phyloP scores from a whole-genome alignment of 2,329 filamentous ascomycete species.

The Pseudocercospora fijiensis region DNA sequence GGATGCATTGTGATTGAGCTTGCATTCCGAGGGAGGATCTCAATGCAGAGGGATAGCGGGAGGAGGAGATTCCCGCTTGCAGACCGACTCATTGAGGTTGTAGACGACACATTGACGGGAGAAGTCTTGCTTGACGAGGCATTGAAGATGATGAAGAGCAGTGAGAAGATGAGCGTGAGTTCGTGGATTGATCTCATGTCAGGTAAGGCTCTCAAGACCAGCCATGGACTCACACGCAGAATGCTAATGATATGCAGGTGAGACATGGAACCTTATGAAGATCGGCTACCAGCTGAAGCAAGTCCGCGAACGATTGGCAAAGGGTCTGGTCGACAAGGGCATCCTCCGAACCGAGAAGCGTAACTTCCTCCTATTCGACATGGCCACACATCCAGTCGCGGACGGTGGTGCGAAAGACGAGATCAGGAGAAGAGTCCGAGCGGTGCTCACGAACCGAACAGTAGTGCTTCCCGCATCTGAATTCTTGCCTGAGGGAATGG shows the following conservation, averaged over 20 bases:
- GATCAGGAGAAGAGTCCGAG: conserved; percentile 87
- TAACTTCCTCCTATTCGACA: conserved; percentile 99
- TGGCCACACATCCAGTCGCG: conserved; percentile 97
- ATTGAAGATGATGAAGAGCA: conserved; percentile 99
- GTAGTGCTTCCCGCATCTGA: conserved; percentile 83
- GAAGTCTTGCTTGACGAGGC: conserved; percentile 97
- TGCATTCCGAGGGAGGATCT: conserved; percentile 91
- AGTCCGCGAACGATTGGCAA: conserved; percentile 93
- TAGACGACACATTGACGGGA: conserved; percentile 93
- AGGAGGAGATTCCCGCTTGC: conserved; percentile 88
- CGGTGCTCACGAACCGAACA: conserved; percentile 88
- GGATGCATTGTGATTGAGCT: conserved; percentile 98
- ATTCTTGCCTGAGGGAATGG: conserved; percentile 89
- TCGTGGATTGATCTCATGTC: conserved; percentile 99
- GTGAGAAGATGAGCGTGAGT: conserved; percentile 99
- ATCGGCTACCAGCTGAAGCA: conserved; percentile 99
- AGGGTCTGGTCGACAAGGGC: conserved; percentile 97
- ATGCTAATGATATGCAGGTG: conserved; percentile 60
- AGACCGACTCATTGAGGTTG: conserved; percentile 92
- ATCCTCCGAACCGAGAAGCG: conserved; percentile 98
- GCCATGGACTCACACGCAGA: background rate
- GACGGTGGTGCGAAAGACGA: conserved; percentile 97
- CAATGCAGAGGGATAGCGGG: conserved; percentile 96
- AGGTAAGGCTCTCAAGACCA: conserved; percentile 59
- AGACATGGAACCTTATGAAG: conserved; percentile 99